These are phyloP conservation scores for Didymella arachidicola DNA, from an alignment of 2,329 filamentous ascomycete species.

Conservation along the genomic window DNA sequence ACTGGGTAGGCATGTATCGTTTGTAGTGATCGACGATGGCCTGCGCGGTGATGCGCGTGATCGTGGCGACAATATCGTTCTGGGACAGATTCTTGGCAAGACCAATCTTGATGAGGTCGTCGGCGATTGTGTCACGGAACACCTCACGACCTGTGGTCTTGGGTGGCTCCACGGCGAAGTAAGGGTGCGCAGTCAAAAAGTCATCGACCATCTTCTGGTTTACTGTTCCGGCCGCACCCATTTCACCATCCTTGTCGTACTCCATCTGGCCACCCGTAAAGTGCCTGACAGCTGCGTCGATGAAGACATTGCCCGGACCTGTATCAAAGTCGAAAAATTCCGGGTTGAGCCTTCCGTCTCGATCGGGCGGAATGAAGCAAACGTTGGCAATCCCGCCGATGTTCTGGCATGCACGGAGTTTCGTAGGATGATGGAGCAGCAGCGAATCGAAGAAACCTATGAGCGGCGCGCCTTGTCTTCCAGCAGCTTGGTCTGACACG, in stretches of 20 bases:
- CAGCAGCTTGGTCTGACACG: neutral
- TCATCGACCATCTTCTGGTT: neutral
- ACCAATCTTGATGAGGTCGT: neutral
- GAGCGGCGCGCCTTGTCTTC: neutral
- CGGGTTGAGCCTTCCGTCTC: neutral
- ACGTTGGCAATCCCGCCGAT: neutral
- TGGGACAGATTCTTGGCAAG: neutral
- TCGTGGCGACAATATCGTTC: neutral
- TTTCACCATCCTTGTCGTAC: neutral
- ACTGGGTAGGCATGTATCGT: neutral
- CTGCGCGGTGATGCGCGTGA: neutral
- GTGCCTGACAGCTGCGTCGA: neutral
- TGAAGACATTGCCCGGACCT: neutral
- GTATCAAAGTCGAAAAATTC: neutral
- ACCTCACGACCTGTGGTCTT: neutral
- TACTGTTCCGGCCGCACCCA: neutral
- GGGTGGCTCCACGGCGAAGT: neutral
- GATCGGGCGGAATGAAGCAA: neutral
- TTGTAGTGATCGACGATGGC: neutral
- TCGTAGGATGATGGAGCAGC: neutral
- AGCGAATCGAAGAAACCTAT: neutral
- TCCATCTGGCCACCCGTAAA: neutral
- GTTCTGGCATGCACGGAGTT: neutral
- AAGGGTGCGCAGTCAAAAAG: neutral
- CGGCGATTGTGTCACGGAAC: neutral